Evolutionary conservation across 2,329 filamentous ascomycete species (phyloP).

Genomic region (Atkinsonella texensis): DNA sequence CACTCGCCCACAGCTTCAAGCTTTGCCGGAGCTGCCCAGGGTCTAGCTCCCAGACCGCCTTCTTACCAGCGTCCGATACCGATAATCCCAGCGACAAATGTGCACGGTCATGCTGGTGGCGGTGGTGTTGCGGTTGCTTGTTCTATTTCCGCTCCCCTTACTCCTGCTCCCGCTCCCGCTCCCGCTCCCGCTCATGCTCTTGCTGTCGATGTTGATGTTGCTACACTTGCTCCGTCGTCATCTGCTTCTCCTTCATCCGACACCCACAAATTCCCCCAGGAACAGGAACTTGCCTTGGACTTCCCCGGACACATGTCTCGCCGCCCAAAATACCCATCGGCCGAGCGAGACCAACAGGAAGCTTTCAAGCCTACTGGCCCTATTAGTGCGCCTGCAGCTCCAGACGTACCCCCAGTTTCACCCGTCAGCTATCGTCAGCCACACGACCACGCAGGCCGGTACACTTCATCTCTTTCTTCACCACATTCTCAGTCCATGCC

Average conservation of each 20-base stretch:
- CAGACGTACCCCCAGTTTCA: slow-evolving; percentile 48
- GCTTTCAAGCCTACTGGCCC: slow-evolving; percentile 15
- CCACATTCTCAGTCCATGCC: not conserved
- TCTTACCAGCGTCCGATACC: slow-evolving; percentile 34
- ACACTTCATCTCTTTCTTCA: slow-evolving; percentile 4
- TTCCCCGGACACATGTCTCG: slow-evolving; percentile 9
- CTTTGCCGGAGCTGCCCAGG: slow-evolving; percentile 34
- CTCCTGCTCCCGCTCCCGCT: not conserved
- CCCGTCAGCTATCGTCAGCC: slow-evolving; percentile 45
- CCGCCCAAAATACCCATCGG: slow-evolving; percentile 9
- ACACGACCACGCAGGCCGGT: slow-evolving; percentile 16
- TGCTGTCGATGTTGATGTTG: not conserved
- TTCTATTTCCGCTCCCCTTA: not conserved
- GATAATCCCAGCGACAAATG: slow-evolving; percentile 15
- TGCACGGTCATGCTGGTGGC: not conserved
- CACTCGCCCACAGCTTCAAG: slow-evolving; percentile 41
- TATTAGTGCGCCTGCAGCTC: slow-evolving; percentile 35
- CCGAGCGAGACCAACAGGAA: slow-evolving; percentile 25
- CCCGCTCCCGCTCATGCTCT: not conserved
- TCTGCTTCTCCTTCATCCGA: not conserved
- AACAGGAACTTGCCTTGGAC: slow-evolving; percentile 28
- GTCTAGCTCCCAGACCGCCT: slow-evolving; percentile 47
- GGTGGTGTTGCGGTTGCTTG: not conserved
- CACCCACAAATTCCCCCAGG: slow-evolving; percentile 12
- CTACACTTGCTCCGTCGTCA: not conserved